Evolutionary conservation across 768 basidiomycete species (phyloP).

Genomic region (Tylopilus sp.): DNA sequence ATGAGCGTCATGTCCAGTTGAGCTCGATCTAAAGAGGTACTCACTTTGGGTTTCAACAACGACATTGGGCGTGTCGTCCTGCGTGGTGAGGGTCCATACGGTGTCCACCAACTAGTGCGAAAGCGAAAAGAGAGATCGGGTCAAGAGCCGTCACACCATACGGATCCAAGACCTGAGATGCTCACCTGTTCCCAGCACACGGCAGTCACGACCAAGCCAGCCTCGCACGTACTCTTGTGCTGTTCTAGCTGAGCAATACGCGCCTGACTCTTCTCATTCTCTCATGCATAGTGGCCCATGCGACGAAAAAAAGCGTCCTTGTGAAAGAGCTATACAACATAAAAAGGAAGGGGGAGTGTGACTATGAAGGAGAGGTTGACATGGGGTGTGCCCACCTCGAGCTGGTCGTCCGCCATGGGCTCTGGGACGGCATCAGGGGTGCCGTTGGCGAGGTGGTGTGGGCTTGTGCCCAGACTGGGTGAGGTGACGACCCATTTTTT

Average conservation of each 20-base stretch:
- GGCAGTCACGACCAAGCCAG: slow-evolving; percentile 67
- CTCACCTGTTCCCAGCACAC: slow-evolving; percentile 79
- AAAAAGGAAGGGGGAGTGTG: slow-evolving; percentile 15
- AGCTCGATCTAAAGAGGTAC: background rate
- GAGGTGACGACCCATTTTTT: slow-evolving; percentile 56
- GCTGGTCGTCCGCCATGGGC: slow-evolving; percentile 49
- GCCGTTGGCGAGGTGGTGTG: slow-evolving; percentile 41
- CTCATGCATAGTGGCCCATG: slow-evolving; percentile 79
- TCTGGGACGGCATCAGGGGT: slow-evolving; percentile 35
- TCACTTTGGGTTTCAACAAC: slow-evolving; percentile 43
- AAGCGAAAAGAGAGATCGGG: background rate
- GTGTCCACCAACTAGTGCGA: slow-evolving; percentile 59
- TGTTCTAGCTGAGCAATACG: slow-evolving; percentile 64
- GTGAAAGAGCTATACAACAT: slow-evolving; percentile 60
- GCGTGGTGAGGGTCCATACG: slow-evolving; percentile 54
- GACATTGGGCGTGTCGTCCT: slow-evolving; percentile 46
- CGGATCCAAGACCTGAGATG: background rate
- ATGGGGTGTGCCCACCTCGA: slow-evolving; percentile 53
- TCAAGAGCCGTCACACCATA: background rate
- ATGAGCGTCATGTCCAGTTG: background rate
- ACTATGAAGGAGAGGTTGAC: slow-evolving; percentile 22
- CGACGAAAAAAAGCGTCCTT: slow-evolving; percentile 84
- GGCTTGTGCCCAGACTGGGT: slow-evolving; percentile 46
- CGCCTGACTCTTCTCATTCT: slow-evolving; percentile 61
- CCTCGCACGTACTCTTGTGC: slow-evolving; percentile 63